A percentile compares a stretch with the other conserved stretches of the same genome.
Conservation (phyloP, 352 stramenopile species). For the Phytophthora uliginosa region DNA sequence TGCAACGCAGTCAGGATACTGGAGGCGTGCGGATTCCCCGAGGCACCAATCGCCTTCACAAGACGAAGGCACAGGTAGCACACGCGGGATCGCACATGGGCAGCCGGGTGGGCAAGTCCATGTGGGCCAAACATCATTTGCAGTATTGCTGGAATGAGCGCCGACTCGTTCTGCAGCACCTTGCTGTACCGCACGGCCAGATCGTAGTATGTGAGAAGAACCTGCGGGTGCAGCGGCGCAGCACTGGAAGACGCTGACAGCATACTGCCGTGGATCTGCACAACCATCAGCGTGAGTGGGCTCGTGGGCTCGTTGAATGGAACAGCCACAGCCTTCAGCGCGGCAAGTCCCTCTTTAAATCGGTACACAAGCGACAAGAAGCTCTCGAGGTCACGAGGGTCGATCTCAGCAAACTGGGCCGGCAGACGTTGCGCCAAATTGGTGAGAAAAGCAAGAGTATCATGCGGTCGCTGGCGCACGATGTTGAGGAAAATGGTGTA, state of each 20-base stretch:
- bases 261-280: slow-evolving; percentile 77
- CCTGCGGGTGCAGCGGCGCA: slow-evolving; percentile 47
- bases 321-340: slow-evolving; percentile 63
- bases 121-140: slow-evolving; percentile 85
- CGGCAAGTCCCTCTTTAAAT: slow-evolving; percentile 86
- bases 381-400: slow-evolving; percentile 77
- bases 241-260: slow-evolving; percentile 15
- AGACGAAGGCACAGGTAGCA: slow-evolving; percentile 89
- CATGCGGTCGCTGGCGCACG: slow-evolving; percentile 72
- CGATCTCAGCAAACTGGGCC: slow-evolving; percentile 60
- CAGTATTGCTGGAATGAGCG: slow-evolving; percentile 76
- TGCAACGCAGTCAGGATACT: slow-evolving; percentile 77
- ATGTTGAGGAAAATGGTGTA: slow-evolving; percentile 93
- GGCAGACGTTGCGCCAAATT: slow-evolving; percentile 70
- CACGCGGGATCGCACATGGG: slow-evolving; percentile 78
- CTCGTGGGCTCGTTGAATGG: slow-evolving; percentile 74
- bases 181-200: slow-evolving; percentile 80
- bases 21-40: slow-evolving; percentile 80
- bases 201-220: slow-evolving; percentile 89
- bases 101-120: slow-evolving; percentile 71
- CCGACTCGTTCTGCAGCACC: slow-evolving; percentile 74
- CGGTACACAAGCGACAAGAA: slow-evolving; percentile 84
- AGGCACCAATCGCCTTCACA: slow-evolving; percentile 77
- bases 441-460: slow-evolving; percentile 75
- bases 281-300: slow-evolving; percentile 72